phyloP scores from a whole-genome alignment of 2,329 filamentous ascomycete genomes.

The Hypoxylon sp. region DNA sequence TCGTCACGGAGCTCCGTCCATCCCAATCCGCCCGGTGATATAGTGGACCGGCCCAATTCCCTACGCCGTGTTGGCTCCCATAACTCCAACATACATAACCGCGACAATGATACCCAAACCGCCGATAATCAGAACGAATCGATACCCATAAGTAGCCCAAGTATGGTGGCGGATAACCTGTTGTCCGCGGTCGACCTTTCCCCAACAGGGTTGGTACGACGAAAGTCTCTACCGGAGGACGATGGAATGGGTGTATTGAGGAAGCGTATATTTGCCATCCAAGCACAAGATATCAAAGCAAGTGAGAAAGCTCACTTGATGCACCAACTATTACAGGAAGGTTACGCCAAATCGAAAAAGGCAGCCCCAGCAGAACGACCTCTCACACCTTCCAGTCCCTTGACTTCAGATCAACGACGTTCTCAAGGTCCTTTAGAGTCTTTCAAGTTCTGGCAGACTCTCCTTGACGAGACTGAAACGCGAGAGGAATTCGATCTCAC shows the following conservation, averaged over 20 bases:
- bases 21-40: constrained; percentile 36
- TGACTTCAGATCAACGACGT: constrained; percentile 59
- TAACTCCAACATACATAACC: constrained; percentile 20
- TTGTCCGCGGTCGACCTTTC: constrained; percentile 22
- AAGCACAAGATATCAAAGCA: constrained; percentile 70
- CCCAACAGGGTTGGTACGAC: constrained; percentile 27
- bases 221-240: constrained; percentile 74
- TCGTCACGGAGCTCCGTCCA: constrained; percentile 52
- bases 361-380: constrained; percentile 50
- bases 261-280: constrained; percentile 77
- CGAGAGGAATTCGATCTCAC: constrained; percentile 66
- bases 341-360: constrained; percentile 68
- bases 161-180: constrained; percentile 31
- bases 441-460: constrained; percentile 72
- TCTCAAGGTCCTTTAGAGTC: constrained; percentile 66
- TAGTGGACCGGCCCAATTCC: constrained; percentile 21
- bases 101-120: constrained; percentile 27
- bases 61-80: constrained; percentile 21
- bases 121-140: constrained; percentile 31
- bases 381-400: constrained; percentile 59
- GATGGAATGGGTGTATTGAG: constrained; percentile 82
- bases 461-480: constrained; percentile 58
- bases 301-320: constrained; percentile 79
- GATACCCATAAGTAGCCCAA: constrained; percentile 30
- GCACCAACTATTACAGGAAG: constrained; percentile 79